phyloP scores from a whole-genome alignment of 2,329 filamentous ascomycete species.

The Botrytis deweyae region DNA sequence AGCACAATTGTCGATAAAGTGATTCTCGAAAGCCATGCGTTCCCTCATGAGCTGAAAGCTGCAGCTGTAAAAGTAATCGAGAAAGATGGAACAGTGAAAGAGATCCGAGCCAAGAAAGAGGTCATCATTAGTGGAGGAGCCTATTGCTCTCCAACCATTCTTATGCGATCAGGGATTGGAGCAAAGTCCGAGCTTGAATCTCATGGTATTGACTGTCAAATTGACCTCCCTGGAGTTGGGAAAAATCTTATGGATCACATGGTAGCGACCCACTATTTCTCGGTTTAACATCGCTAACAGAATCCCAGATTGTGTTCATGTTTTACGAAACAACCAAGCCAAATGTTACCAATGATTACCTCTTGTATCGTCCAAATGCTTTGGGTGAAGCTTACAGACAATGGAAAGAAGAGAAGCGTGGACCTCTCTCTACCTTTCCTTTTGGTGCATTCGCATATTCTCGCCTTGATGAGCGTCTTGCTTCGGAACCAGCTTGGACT shows the following conservation, averaged over 20 bases:
- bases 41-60: constrained; percentile 43
- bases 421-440: constrained; percentile 59
- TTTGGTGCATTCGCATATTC: constrained; percentile 63
- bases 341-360: constrained; percentile 55
- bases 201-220: constrained; percentile 51
- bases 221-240: constrained; percentile 62
- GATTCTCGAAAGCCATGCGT: constrained; percentile 43
- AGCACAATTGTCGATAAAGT: constrained; percentile 54
- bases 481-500: constrained; percentile 55
- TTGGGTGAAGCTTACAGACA: constrained; percentile 51
- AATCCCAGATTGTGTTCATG: constrained; percentile 52
- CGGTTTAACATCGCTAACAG: constrained; percentile 10
- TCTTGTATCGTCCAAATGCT: constrained; percentile 55
- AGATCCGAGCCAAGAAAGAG: constrained; percentile 46
- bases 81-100: constrained; percentile 42
- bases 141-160: constrained; percentile 48
- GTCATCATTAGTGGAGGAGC: constrained; percentile 51
- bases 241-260: constrained; percentile 60
- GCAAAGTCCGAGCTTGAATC: constrained; percentile 42
- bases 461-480: constrained; percentile 59
- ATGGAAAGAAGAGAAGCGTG: constrained; percentile 58
- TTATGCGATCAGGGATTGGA: constrained; percentile 49
- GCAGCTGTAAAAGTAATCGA: constrained; percentile 47
- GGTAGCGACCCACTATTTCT: constrained; percentile 34
- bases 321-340: constrained; percentile 58